Base-by-base conservation (phyloP, 148 eudicot genomes). In the Dysphania ambrosioides region DNA sequence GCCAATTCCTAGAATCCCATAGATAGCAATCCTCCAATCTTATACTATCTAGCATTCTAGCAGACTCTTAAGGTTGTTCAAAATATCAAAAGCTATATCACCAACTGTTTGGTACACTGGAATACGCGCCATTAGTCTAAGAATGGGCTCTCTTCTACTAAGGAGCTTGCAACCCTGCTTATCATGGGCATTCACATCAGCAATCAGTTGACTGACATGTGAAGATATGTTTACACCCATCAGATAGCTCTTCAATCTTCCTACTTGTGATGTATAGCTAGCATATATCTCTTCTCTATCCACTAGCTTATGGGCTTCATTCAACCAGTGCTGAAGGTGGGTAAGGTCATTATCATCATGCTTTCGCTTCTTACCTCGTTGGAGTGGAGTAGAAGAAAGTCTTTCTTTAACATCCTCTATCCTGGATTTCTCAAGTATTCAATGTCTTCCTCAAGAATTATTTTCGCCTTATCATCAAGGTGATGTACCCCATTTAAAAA, bases 1-100 rank as follows among this genome's bases (percentile, higher is more conserved):
- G 0, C 66, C 66, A 31, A 62, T n/a, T 41, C 78, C 78, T 38
- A 24, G 1, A 26, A 13, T 27, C 61, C 72, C 78, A 27, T 68
- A 41, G 18, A 75, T 68, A 56, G 72, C 78, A 36, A 75, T 26
- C 41, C 66, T 56, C 32, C 35, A 29, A 11, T 29, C 42, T 18
- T 56, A n/a, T 40, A 34, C 29, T 19, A 56, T n/a, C n/a, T n/a
- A n/a, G n/a, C n/a, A n/a, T n/a, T 67, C 38, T 24, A 75, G 9
- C 1, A 75, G 72, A 66, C 0, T 3, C 66, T 75, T 53, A 67
- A 75, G 78, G 16, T 10, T 8, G 12, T 19, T 62, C 59, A 44
- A n/a, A 57, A 32, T 38, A 24, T 21, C 19, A 4, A 27, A 61
- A 19, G 60, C 63, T 38, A 1, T 27, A 24, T 66, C 65, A 23